These are phyloP conservation scores for Sextonia rubra DNA, from an alignment of 164 flowering plant species.

Conservation along the genomic window DNA sequence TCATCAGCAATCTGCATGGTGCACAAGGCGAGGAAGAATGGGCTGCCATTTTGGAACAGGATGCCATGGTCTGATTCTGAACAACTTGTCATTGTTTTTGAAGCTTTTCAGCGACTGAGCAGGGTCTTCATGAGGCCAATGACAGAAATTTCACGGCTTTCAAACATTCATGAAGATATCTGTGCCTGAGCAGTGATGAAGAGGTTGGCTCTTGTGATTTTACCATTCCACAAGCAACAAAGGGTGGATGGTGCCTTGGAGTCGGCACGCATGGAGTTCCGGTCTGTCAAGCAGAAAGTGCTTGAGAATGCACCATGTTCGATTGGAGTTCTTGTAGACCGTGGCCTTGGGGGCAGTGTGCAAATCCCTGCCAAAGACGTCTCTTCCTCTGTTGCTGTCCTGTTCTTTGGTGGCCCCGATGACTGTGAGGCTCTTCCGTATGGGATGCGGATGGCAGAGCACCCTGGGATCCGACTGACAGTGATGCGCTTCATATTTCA, in stretches of 20 bases:
- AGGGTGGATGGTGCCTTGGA: conserved; percentile 41
- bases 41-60: conserved; percentile 70
- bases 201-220: conserved; percentile 31
- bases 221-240: conserved; percentile 48
- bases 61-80: conserved; percentile 24
- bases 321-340: conserved; percentile 41
- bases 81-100: conserved; percentile 57
- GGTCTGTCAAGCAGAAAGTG: conserved; percentile 27
- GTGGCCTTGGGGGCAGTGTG: conserved; percentile 39
- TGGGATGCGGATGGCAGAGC: conserved; percentile 41
- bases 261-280: conserved; percentile 26
- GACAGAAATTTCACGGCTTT: conserved; percentile 41
- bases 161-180: conserved; percentile 44
- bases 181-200: conserved; percentile 41
- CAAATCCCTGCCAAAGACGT: conserved; percentile 39
- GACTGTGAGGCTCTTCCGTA: conserved; percentile 41
- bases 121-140: conserved; percentile 52
- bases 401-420: conserved; percentile 44
- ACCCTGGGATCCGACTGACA: conserved; percentile 38
- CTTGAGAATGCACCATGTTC: conserved; percentile 39
- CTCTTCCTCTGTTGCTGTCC: conserved; percentile 20
- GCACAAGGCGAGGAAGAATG: conserved; percentile 61
- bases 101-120: conserved; percentile 51
- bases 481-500: conserved; percentile 22
- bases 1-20: conserved; percentile 75